These are phyloP conservation scores for Colletotrichum godetiae DNA, from an alignment of 2,329 filamentous ascomycete species.

Conservation along the genomic window DNA sequence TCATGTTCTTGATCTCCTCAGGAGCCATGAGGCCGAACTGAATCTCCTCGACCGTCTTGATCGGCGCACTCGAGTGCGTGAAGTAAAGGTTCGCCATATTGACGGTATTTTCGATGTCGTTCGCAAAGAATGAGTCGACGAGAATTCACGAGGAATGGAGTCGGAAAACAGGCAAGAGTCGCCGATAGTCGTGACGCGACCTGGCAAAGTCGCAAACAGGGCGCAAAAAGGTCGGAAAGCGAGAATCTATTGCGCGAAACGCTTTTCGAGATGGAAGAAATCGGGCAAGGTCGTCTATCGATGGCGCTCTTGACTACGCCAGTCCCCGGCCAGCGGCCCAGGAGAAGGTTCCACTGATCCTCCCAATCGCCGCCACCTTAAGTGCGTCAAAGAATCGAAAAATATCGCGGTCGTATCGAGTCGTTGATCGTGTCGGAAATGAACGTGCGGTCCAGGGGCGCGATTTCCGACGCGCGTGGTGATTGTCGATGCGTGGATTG, in stretches of 20 bases:
- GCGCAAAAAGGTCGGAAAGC: conserved; percentile 37
- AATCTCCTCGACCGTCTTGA: conserved; percentile 98
- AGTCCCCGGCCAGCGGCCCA: conserved; percentile 58
- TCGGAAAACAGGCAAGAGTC: conserved; percentile 7
- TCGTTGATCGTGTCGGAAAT: conserved; percentile 48
- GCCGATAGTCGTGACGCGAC: conserved; percentile 35
- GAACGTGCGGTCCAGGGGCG: conserved; percentile 47
- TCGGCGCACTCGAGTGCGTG: conserved; percentile 90
- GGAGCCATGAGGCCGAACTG: conserved; percentile 98
- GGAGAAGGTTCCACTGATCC: conserved; percentile 58
- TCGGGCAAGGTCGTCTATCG: conserved; percentile 46
- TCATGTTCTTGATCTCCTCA: conserved; percentile 99
- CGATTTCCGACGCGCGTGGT: conserved; percentile 65
- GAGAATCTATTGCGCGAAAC: conserved; percentile 40
- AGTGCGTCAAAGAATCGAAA: conserved; percentile 42
- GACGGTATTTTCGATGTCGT: conserved; percentile 45
- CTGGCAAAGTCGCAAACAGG: conserved; percentile 39
- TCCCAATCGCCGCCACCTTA: conserved; percentile 58
- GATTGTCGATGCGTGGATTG: conserved; percentile 51
- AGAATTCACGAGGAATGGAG: neutral
- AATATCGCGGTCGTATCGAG: conserved; percentile 49
- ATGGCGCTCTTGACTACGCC: conserved; percentile 57
- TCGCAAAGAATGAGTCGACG: conserved; percentile 30
- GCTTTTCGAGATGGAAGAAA: conserved; percentile 47
- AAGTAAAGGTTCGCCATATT: conserved; percentile 95